Conservation (phyloP, 2,329 filamentous ascomycete species). For the Xylaria sp. region DNA sequence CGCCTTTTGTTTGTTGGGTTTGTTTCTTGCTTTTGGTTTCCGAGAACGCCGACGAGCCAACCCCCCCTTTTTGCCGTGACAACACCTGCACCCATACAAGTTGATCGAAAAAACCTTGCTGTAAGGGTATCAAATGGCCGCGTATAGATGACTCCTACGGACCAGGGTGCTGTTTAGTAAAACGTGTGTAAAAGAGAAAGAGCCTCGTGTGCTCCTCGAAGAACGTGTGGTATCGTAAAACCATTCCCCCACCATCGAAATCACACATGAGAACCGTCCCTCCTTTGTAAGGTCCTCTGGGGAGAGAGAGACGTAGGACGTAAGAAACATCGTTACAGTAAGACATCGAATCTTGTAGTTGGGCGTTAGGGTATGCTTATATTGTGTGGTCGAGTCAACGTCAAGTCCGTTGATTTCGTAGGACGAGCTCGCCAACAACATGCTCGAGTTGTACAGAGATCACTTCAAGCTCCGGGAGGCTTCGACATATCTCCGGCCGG, state of each 20-base stretch:
- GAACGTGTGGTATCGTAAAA: slow-evolving; percentile 3
- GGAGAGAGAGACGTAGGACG: not conserved
- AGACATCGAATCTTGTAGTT: not conserved
- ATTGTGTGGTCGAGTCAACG: not conserved
- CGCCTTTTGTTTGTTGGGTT: not conserved
- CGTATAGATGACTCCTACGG: slow-evolving; percentile 1
- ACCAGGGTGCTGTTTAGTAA: not conserved
- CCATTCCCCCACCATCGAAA: slow-evolving; percentile 1
- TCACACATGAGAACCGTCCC: not conserved
- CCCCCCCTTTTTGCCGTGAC: slow-evolving; percentile 1
- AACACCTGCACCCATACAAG: not conserved
- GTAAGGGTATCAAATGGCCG: slow-evolving; percentile 9
- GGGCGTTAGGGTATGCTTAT: slow-evolving; percentile 2
- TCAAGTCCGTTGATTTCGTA: not conserved
- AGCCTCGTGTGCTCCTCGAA: not conserved
- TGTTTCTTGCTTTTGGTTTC: slow-evolving; percentile 1
- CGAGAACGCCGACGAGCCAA: slow-evolving; percentile 6
- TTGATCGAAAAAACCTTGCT: slow-evolving; percentile 1
- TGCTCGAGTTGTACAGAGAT: not conserved
- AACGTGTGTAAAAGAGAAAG: not conserved
- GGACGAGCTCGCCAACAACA: not conserved
- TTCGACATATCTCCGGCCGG: slow-evolving; percentile 34
- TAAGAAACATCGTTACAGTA: slow-evolving; percentile 1
- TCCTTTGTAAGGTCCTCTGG: slow-evolving; percentile 3
- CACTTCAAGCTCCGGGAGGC: slow-evolving; percentile 35